Evolutionary conservation across 129 eudicot species (phyloP).

Genomic region (Chrysanthemum seticuspe): DNA sequence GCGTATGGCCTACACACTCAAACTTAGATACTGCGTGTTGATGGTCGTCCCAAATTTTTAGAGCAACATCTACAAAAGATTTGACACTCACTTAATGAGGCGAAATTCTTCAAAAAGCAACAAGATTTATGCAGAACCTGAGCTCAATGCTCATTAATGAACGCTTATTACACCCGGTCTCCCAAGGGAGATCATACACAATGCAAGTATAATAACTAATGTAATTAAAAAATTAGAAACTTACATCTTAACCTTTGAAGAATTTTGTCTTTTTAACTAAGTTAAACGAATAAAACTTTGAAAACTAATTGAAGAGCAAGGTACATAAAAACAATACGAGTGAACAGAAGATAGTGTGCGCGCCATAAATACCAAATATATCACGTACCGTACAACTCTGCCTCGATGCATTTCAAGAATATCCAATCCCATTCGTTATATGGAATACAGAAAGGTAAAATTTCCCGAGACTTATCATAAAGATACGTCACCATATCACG

Average conservation of each 20-base stretch:
- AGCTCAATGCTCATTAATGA: background rate
- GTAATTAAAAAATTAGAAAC: too few species aligned
- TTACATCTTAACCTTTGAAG: too few species aligned
- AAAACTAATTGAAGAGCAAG: too few species aligned
- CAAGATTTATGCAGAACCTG: background rate
- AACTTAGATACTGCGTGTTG: constrained; percentile 14
- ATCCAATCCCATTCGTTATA: background rate
- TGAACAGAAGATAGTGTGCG: too few species aligned
- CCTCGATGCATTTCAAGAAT: constrained; percentile 22
- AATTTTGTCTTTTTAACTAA: too few species aligned
- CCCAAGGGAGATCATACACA: too few species aligned
- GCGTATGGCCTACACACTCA: background rate
- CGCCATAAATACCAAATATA: background rate
- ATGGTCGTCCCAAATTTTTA: constrained; percentile 12
- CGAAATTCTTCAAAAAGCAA: background rate
- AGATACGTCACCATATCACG: constrained; percentile 33
- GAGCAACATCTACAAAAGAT: constrained; percentile 31
- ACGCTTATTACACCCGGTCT: too few species aligned
- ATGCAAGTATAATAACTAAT: too few species aligned
- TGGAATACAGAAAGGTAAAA: background rate
- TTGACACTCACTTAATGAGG: background rate
- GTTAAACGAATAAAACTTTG: too few species aligned
- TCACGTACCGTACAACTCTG: background rate
- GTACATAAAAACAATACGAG: too few species aligned
- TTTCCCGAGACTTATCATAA: background rate